Evolutionary conservation across 129 eudicot genomes (phyloP).

Genomic region (Smallanthus sonchifolius): DNA sequence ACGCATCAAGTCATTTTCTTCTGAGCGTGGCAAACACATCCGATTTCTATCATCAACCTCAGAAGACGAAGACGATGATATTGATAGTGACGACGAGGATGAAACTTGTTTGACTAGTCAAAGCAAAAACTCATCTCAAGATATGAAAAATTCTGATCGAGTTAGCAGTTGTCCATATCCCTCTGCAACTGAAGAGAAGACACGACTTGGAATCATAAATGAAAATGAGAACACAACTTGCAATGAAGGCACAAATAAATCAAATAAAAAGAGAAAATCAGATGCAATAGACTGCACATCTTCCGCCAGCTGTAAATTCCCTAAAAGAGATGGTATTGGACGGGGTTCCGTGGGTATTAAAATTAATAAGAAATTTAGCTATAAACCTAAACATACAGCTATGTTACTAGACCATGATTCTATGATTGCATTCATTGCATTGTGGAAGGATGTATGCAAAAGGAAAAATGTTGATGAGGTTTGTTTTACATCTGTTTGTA

Average conservation of each 20-base stretch:
- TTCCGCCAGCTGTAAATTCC: slow-evolving; percentile 4
- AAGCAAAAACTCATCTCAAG: slow-evolving; percentile 37
- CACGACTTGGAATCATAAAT: slow-evolving; percentile 52
- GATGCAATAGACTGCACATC: slow-evolving; percentile 12
- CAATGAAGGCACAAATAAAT: slow-evolving; percentile 11
- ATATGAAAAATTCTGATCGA: slow-evolving; percentile 32
- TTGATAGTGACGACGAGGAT: slow-evolving; percentile 43
- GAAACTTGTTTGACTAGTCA: slow-evolving; percentile 29
- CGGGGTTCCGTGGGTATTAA: slow-evolving; percentile 1
- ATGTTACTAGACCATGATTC: slow-evolving; percentile 28
- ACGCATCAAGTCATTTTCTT: slow-evolving; percentile 59
- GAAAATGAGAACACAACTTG: slow-evolving; percentile 29
- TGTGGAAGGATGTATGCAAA: slow-evolving; percentile 73
- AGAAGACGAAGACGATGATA: slow-evolving; percentile 31
- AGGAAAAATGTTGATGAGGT: slow-evolving; percentile 45
- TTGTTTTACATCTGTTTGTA: slow-evolving; percentile 8
- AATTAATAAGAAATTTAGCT: slow-evolving; percentile 8
- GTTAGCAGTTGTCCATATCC: slow-evolving; percentile 65
- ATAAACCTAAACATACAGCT: slow-evolving; percentile 4
- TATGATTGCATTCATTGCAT: slow-evolving; percentile 44
- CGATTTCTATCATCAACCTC: slow-evolving; percentile 57
- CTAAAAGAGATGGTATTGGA: slow-evolving; percentile 19
- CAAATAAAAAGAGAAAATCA: slow-evolving; percentile 32
- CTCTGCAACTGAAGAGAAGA: slow-evolving; percentile 60
- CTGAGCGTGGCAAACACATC: slow-evolving; percentile 48